Evolutionary conservation across 805 yeast genomes (phyloP).

Genomic region (Lachancea waltii): DNA sequence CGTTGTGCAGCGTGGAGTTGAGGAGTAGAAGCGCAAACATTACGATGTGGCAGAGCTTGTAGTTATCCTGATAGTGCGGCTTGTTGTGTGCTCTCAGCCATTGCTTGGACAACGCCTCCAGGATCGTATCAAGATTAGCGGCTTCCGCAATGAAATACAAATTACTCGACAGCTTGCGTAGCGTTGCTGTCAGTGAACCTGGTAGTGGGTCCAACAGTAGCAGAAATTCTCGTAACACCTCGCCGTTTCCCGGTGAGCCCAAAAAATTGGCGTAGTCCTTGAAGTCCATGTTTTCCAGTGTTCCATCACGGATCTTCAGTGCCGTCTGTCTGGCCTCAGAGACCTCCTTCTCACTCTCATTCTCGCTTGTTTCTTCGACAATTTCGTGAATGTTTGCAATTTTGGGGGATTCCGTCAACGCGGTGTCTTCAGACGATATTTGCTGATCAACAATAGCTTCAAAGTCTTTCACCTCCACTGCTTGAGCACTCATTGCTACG

Average conservation of each 20-base stretch:
- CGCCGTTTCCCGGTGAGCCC: slow-evolving; percentile 30
- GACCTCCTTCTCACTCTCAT: background rate
- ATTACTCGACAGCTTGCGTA: slow-evolving; percentile 55
- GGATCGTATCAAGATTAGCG: slow-evolving; percentile 67
- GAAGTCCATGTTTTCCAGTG: slow-evolving; percentile 31
- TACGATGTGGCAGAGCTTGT: slow-evolving; percentile 59
- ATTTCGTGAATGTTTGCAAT: slow-evolving; percentile 17
- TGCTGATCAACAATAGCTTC: slow-evolving; percentile 1
- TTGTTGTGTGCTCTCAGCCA: slow-evolving; percentile 45
- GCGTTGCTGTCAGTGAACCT: slow-evolving; percentile 47
- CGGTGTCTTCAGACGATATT: slow-evolving; percentile 1
- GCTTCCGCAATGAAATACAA: slow-evolving; percentile 79
- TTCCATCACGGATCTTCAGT: slow-evolving; percentile 27
- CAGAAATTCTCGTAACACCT: slow-evolving; percentile 35
- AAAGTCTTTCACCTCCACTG: too few relatives aligned
- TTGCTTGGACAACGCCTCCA: slow-evolving; percentile 59
- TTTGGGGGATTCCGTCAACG: slow-evolving; percentile 19
- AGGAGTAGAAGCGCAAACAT: slow-evolving; percentile 65
- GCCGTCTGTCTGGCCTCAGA: slow-evolving; percentile 8
- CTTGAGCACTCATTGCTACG: background rate
- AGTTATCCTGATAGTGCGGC: slow-evolving; percentile 41
- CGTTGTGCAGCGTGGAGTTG: slow-evolving; percentile 72
- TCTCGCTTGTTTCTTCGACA: slow-evolving; percentile 2
- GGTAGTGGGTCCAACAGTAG: slow-evolving; percentile 38
- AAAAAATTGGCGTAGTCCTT: slow-evolving; percentile 39